phyloP scores from a whole-genome alignment of 768 basidiomycete species.

The Mycena belliarum region DNA sequence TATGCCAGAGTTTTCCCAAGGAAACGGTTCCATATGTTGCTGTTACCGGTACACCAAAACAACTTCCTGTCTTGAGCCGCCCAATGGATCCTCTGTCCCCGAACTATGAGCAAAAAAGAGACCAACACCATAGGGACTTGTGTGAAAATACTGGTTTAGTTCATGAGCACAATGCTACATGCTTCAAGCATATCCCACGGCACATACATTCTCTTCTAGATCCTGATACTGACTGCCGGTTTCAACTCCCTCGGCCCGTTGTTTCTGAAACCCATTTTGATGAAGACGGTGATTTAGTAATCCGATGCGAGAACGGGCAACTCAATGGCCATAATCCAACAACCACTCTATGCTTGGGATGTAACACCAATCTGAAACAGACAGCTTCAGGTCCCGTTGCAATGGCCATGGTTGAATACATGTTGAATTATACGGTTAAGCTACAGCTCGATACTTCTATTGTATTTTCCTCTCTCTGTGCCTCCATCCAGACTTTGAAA shows the following conservation, averaged over 20 bases:
- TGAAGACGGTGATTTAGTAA: background rate
- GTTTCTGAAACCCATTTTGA: slow-evolving; percentile 6
- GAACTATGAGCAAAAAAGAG: background rate
- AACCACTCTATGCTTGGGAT: background rate
- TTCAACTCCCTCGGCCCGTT: background rate
- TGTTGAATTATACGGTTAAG: background rate
- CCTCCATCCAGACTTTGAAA: slow-evolving; percentile 11
- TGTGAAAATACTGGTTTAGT: slow-evolving; percentile 5
- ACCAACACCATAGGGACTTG: background rate
- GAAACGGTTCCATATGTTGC: too few relatives aligned
- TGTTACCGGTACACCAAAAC: too few relatives aligned
- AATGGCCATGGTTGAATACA: slow-evolving; percentile 17
- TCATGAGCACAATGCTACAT: slow-evolving; percentile 11
- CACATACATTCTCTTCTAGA: too few relatives aligned
- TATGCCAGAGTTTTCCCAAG: too few relatives aligned
- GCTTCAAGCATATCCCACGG: too few relatives aligned
- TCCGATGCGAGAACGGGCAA: slow-evolving; percentile 9
- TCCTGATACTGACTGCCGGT: too few relatives aligned
- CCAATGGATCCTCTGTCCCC: background rate
- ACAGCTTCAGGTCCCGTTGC: slow-evolving; percentile 18
- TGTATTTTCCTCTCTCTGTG: slow-evolving; percentile 20
- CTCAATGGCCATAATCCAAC: slow-evolving; percentile 17
- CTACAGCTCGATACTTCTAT: too few relatives aligned
- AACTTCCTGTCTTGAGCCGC: too few relatives aligned
- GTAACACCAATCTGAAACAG: slow-evolving; percentile 10